Base-by-base conservation (phyloP, 106 monocot species). In the Cymbidium sinense region DNA sequence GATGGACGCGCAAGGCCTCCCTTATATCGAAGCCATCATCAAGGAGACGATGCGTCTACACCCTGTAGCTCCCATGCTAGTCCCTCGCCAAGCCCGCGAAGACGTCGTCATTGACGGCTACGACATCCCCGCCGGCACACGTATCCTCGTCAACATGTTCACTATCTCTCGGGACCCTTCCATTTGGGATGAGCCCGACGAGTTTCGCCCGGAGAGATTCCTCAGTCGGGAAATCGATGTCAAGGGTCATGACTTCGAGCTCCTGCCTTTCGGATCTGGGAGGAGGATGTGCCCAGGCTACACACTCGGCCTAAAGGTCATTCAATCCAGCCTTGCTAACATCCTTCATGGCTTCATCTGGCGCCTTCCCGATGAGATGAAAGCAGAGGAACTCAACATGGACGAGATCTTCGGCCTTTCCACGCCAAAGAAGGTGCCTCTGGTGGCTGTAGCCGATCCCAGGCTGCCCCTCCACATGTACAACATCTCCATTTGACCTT, bases 21-120 rank as follows among this genome's bases (percentile, higher is more conserved):
- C 88, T 2, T 91, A 86, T 77, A 73, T 91, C 20, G 84, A 84
- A 5, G 78, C 86, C 28, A 87, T 91, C 43, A 75, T 91, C 12
- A 88, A 90, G 58, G 90, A 90, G 74, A 87, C 85, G 0, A 87
- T 90, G 87, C 58, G 88, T 50, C 23, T 91, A 78, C 91, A 91
- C 82, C 91, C 88, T 9, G 86, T 88, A 0, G 88, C 84, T 0
- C 91, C 91, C 2, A 67, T 91, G 84, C 88, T 91, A 4, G 84
- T 81, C 13, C n/a, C 91, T 5, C 88, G 86, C 30, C 47, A 78
- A 15, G 50, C 86, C 30, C 79, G 86, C 6, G 88, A 91, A 75
- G 79, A 88, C 47, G 20, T 75, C 15, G 70, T 47, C 30, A 73
- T 85, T 36, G 72, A 64, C 5, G 87, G 90, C 35, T 87, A 90